Conservation (phyloP, 306 rosid species). For the Cucurbita moschata region DNA sequence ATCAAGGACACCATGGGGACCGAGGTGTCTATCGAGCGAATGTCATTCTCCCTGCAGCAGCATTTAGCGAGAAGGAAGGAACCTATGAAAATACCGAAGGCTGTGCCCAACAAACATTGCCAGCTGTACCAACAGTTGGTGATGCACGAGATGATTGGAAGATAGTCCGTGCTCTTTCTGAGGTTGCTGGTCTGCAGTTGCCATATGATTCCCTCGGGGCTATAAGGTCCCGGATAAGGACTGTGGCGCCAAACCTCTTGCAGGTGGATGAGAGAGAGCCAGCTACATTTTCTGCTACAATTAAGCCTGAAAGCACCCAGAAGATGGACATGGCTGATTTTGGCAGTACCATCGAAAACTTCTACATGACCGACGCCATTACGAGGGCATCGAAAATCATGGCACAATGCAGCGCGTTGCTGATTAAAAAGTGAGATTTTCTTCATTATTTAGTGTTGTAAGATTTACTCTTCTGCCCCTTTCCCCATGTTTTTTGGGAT, state of each 20-base stretch:
- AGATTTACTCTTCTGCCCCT: conserved; percentile 4
- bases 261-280: conserved; percentile 64
- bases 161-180: conserved; percentile 81
- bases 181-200: conserved; percentile 55
- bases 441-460: conserved; percentile 20
- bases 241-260: conserved; percentile 81
- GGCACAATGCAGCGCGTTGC: conserved; percentile 91
- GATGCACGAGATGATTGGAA: conserved; percentile 99
- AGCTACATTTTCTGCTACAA: conserved; percentile 51
- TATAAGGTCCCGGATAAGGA: conserved; percentile 47
- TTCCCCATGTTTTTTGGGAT: not conserved
- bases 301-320: conserved; percentile 41
- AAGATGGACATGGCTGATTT: conserved; percentile 43
- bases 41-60: conserved; percentile 72
- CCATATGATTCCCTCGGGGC: conserved; percentile 68
- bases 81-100: conserved; percentile 90
- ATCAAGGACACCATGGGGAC: conserved; percentile 99
- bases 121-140: conserved; percentile 94
- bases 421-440: conserved; percentile 59
- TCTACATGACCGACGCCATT: conserved; percentile 95
- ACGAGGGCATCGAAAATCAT: conserved; percentile 97
- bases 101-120: conserved; percentile 74
- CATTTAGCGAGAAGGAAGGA: conserved; percentile 96
- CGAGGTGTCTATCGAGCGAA: conserved; percentile 76
- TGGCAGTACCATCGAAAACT: conserved; percentile 52